Conservation (phyloP, 176 grass and related monocot genomes). For the Cymbopogon citratus region DNA sequence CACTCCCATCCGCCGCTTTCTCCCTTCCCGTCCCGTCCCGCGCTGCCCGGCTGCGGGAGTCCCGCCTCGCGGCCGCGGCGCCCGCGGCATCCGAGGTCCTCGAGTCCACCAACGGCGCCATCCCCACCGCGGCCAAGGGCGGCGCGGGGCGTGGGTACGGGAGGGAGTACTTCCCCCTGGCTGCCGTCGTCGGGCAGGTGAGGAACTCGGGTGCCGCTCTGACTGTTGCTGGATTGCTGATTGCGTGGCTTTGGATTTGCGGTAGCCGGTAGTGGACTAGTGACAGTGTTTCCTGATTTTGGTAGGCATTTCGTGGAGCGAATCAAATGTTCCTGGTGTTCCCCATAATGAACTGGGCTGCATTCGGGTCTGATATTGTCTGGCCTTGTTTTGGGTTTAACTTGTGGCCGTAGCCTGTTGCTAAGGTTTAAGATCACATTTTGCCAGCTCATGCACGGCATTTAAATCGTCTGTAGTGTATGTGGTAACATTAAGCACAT, state of each 20-base stretch:
- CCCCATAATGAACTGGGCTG: background rate
- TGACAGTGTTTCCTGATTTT: background rate
- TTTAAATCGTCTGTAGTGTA: background rate
- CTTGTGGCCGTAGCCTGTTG: background rate
- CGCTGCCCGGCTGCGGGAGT: background rate
- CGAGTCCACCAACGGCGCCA: constrained; percentile 67
- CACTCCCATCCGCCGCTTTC: background rate
- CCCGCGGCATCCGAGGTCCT: constrained; percentile 41
- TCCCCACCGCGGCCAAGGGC: constrained; percentile 20
- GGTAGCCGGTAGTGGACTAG: background rate
- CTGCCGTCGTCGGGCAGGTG: constrained; percentile 89
- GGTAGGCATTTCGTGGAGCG: constrained; percentile 1
- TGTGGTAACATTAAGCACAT: background rate
- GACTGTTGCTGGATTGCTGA: background rate
- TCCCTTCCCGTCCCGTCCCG: background rate
- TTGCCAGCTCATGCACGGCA: background rate
- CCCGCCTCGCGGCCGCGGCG: constrained; percentile 41
- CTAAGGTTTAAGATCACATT: background rate
- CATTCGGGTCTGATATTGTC: background rate
- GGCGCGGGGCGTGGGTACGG: constrained; percentile 37
- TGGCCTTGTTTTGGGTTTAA: background rate
- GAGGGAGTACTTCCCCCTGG: constrained; percentile 86
- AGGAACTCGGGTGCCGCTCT: background rate
- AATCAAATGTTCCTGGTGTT: background rate
- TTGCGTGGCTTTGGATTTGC: background rate